Evolutionary conservation across 768 basidiomycete genomes (phyloP), one percentile per base, ranked within the genome.

Genomic region (Vararia minispora): DNA sequence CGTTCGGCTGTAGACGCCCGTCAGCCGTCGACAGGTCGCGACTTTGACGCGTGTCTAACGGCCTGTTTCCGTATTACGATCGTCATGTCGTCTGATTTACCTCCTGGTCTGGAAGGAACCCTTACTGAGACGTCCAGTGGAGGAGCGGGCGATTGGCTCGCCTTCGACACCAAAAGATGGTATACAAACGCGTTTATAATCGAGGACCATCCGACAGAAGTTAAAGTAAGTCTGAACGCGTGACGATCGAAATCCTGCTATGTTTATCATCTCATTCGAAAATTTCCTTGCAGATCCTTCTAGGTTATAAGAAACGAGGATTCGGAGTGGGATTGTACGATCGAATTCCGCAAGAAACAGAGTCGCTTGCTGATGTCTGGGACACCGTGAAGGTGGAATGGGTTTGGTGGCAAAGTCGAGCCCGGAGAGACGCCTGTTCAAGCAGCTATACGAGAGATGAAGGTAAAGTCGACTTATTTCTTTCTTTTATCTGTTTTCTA

Each of bases 331-430:
- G 70, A 43, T 63, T 72, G 82, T 82, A 46, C 26, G 4, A 33
- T 52, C n/a, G n/a, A n/a, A n/a, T n/a, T n/a, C n/a, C n/a, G n/a
- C n/a, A n/a, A n/a, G n/a, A n/a, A n/a, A n/a, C n/a, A n/a, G n/a
- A n/a, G n/a, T n/a, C n/a, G n/a, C n/a, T n/a, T n/a, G n/a, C n/a
- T n/a, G n/a, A n/a, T n/a, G n/a, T n/a, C n/a, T n/a, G n/a, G n/a
- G n/a, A n/a, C n/a, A n/a, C n/a, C 12, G 18, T n/a, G 33, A 49
- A 89, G 88, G 50, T 89, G 72, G 51, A 91, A 91, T 45, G 89
- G 89, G 3, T 92, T 90, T 47, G 87, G 86, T 13, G 89, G 89
- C 8, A 94, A 94, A 57, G 76, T 86, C 7, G 86, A 91, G 41
- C 58, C 66, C 3, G 73, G 71, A 4, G 89, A 94, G 57, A 76